A percentile compares a stretch with the other conserved stretches of the same genome.
These are phyloP conservation scores for Calonectria hongkongensis DNA, from an alignment of 2,329 filamentous ascomycete genomes.

Conservation along the genomic window DNA sequence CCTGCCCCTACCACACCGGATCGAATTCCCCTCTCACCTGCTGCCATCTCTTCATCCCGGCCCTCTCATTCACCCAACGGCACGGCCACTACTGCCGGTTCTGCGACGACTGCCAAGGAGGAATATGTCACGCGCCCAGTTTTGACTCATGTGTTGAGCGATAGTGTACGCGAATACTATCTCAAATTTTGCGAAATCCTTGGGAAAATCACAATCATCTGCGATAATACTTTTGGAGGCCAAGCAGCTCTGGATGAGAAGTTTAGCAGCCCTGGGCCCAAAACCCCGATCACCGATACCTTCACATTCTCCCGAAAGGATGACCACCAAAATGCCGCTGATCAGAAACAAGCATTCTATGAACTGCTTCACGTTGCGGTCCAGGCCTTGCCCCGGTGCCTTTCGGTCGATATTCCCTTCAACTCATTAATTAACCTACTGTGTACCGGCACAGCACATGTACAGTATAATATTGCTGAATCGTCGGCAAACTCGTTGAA, in stretches of 20 bases:
- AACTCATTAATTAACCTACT: constrained; percentile 95
- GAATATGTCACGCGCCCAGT: constrained; percentile 82
- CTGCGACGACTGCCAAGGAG: constrained; percentile 64
- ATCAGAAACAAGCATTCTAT: constrained; percentile 96
- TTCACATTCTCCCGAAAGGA: constrained; percentile 93
- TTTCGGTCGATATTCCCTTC: constrained; percentile 93
- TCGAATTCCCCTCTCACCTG: constrained; percentile 67
- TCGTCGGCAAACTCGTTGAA: constrained; percentile 96
- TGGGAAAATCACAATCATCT: constrained; percentile 96
- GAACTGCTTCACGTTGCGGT: constrained; percentile 96
- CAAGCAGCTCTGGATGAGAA: constrained; percentile 97
- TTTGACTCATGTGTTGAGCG: constrained; percentile 78
- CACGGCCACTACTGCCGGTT: constrained; percentile 35
- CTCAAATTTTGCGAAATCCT: constrained; percentile 94
- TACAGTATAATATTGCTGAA: constrained; percentile 91
- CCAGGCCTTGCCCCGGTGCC: constrained; percentile 93
- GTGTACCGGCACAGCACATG: constrained; percentile 96
- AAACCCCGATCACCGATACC: constrained; percentile 95
- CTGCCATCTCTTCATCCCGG: constrained; percentile 60
- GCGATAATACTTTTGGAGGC: constrained; percentile 97
- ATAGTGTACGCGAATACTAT: constrained; percentile 89
- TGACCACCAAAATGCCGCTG: constrained; percentile 81
- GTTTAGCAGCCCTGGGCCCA: constrained; percentile 89
- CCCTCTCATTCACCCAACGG: constrained; percentile 53
- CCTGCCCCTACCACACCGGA: constrained; percentile 62